Conservation (phyloP, 2,329 filamentous ascomycete species). For the Arthroderma sp. region DNA sequence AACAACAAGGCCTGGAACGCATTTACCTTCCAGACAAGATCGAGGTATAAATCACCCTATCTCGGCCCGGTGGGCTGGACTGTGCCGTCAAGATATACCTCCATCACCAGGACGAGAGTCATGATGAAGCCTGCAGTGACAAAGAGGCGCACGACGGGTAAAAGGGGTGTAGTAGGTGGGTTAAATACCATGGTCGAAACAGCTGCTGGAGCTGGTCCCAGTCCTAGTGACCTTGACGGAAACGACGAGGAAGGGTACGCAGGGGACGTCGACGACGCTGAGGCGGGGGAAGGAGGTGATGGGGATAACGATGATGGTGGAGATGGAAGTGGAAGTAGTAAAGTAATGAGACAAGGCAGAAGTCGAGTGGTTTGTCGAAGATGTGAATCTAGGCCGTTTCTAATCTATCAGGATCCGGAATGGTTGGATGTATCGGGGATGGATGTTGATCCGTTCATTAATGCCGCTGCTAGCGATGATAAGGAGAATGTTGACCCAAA, state of each 20-base stretch:
- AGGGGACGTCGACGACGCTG: too few relatives aligned
- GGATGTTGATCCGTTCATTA: not conserved
- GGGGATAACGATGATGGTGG: not conserved
- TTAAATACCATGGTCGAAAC: not conserved
- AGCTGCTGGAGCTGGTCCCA: not conserved
- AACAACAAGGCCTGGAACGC: constrained; percentile 3
- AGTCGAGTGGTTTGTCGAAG: not conserved
- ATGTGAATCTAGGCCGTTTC: constrained; percentile 7
- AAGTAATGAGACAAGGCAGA: not conserved
- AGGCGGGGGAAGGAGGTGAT: too few relatives aligned
- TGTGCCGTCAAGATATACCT: constrained; percentile 3
- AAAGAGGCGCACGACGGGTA: not conserved
- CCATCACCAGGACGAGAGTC: constrained; percentile 1
- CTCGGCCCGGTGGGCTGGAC: constrained; percentile 12
- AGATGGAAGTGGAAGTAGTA: not conserved
- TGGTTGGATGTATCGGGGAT: constrained; percentile 1
- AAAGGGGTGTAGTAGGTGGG: not conserved
- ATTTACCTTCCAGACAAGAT: not conserved
- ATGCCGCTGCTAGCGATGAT: constrained; percentile 7
- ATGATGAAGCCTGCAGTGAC: too few relatives aligned
- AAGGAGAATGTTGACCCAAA: constrained; percentile 9
- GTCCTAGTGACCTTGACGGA: too few relatives aligned
- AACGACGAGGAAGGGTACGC: not conserved
- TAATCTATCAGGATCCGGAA: constrained; percentile 12
- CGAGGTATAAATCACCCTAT: constrained; percentile 6